Conservation (phyloP, 2,329 filamentous ascomycete species). For the Verticillium alfalfae region DNA sequence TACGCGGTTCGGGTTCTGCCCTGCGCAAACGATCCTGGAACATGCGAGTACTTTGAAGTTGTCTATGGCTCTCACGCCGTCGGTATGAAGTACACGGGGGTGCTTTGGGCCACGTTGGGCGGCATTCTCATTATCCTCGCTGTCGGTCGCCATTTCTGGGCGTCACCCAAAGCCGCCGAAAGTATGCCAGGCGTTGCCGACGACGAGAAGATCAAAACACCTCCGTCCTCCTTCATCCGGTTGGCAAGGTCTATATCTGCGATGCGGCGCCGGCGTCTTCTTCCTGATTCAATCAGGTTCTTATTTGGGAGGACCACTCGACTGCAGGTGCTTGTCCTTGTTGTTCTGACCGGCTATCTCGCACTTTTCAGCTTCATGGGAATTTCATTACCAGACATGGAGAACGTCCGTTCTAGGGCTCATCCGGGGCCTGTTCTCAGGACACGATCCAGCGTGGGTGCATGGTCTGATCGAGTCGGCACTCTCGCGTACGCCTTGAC, state of each 20-base stretch:
- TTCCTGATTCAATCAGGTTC: conserved; percentile 51
- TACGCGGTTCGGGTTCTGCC: conserved; percentile 37
- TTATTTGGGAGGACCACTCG: conserved; percentile 65
- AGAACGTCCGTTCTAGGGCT: conserved; percentile 60
- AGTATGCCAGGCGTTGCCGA: conserved; percentile 8
- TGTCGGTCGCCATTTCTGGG: conserved; percentile 18
- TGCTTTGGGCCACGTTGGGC: conserved; percentile 41
- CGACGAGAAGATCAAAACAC: conserved; percentile 6
- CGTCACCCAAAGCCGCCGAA: conserved; percentile 6
- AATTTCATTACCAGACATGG: conserved; percentile 65
- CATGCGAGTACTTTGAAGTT: conserved; percentile 44
- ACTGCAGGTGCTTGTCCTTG: conserved; percentile 59
- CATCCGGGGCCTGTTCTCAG: conserved; percentile 49
- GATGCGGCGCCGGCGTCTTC: conserved; percentile 36
- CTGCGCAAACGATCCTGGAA: conserved; percentile 39
- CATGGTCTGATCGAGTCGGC: conserved; percentile 65
- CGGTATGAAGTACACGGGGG: conserved; percentile 44
- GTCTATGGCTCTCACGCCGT: conserved; percentile 44
- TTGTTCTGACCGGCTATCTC: conserved; percentile 55
- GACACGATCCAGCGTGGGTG: conserved; percentile 59
- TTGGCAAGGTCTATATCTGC: conserved; percentile 26
- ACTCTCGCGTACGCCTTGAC: conserved; percentile 69
- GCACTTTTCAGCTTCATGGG: conserved; percentile 65
- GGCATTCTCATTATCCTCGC: conserved; percentile 38
- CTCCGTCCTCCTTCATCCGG: conserved; percentile 14